Percentiles rank a stretch among this genome's conserved stretches.
phyloP scores from a whole-genome alignment of 495 filamentous ascomycete genomes.

The Massariosphaeria phaeospora region DNA sequence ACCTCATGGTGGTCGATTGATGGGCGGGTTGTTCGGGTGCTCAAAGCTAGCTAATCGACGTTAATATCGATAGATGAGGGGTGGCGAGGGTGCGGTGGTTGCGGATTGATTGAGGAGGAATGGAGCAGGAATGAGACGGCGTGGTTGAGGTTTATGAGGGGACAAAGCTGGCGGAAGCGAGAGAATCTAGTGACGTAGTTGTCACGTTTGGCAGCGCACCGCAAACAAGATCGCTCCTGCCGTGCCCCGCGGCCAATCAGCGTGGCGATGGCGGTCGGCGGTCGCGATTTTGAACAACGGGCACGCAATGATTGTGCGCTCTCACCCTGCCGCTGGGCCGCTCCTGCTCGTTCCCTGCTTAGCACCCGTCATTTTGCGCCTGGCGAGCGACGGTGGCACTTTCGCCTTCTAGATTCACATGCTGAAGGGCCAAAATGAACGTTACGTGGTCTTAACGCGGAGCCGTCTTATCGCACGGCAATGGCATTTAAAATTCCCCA shows the following conservation, averaged over 20 bases:
- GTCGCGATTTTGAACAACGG: too few species aligned
- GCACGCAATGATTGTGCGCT: too few species aligned
- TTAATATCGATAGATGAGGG: conserved; percentile 13
- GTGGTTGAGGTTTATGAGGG: conserved; percentile 2
- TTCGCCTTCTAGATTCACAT: too few species aligned
- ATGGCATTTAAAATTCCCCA: conserved; percentile 8
- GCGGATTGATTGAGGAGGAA: background rate
- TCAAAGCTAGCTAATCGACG: background rate
- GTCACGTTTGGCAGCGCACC: conserved; percentile 2
- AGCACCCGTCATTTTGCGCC: too few species aligned
- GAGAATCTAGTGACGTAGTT: conserved; percentile 29
- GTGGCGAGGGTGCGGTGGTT: background rate
- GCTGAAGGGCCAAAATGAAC: too few species aligned
- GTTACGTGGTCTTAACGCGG: background rate
- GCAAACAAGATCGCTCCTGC: conserved; percentile 23
- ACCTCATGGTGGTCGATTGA: conserved; percentile 57
- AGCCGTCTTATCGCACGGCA: background rate
- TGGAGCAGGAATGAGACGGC: conserved; percentile 6
- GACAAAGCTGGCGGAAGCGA: background rate
- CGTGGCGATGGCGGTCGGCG: background rate
- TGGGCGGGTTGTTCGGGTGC: background rate
- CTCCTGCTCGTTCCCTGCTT: too few species aligned
- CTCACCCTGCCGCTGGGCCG: too few species aligned
- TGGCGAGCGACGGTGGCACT: too few species aligned
- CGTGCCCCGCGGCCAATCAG: conserved; percentile 1